A percentile compares a stretch with the other conserved stretches of the same genome.
These are phyloP conservation scores for Sarocladium strictum DNA, from an alignment of 2,329 filamentous ascomycete genomes.

Conservation along the genomic window DNA sequence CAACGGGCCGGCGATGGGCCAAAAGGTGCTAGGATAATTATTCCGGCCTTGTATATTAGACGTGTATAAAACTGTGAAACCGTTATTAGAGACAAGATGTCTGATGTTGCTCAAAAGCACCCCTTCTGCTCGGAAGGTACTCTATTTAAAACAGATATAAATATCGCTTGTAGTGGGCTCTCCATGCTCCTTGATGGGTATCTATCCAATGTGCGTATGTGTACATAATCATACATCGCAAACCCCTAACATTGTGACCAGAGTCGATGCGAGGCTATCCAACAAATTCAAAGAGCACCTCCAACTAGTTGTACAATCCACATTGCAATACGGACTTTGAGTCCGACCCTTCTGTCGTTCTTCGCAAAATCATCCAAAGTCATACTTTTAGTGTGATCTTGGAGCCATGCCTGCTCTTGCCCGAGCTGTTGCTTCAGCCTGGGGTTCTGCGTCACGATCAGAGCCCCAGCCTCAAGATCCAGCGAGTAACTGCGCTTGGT, in stretches of 20 bases:
- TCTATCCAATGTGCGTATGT: too few species aligned
- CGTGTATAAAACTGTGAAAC: conserved; percentile 1
- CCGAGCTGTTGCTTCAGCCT: conserved; percentile 66
- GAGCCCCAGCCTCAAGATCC: conserved; percentile 82
- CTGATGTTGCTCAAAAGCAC: neutral
- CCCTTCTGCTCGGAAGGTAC: too few species aligned
- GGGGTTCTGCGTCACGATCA: conserved; percentile 76
- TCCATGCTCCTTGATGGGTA: too few species aligned
- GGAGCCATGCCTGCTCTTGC: conserved; percentile 74
- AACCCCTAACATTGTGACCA: neutral
- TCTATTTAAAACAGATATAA: too few species aligned
- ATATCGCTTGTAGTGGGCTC: too few species aligned
- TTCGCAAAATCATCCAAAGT: conserved; percentile 73
- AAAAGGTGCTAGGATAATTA: conserved; percentile 28
- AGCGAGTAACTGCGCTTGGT: conserved; percentile 89
- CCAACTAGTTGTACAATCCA: conserved; percentile 85
- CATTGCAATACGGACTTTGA: conserved; percentile 85
- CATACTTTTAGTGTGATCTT: conserved; percentile 64
- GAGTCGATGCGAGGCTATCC: neutral
- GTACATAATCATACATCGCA: neutral
- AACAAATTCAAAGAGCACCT: conserved; percentile 62
- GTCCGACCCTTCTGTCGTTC: conserved; percentile 75
- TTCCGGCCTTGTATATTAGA: neutral
- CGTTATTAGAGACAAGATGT: neutral
- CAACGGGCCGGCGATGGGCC: conserved; percentile 27